Percentiles rank a stretch among this genome's conserved stretches.
Evolutionary conservation across 164 flowering plant species (phyloP).

Genomic region (Stephania yunnanensis): DNA sequence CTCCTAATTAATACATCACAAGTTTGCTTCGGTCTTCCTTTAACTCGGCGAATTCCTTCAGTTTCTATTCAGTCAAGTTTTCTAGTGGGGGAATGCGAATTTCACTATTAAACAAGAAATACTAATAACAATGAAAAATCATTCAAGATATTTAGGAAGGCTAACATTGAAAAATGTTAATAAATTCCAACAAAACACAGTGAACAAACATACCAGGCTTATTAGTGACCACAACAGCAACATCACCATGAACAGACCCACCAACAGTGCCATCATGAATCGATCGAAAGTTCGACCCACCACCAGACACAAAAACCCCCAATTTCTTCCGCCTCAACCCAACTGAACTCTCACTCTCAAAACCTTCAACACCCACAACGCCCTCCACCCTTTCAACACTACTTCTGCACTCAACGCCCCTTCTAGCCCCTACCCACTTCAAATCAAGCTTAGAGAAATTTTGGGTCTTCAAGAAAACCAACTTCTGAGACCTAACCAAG

Average conservation of each 20-base stretch:
- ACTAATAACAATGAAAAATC: no score
- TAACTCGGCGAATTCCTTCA: no score
- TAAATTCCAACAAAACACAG: neutral
- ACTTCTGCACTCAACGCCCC: slow-evolving; percentile 19
- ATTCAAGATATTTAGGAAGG: no score
- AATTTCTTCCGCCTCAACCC: slow-evolving; percentile 42
- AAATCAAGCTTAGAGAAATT: slow-evolving; percentile 7
- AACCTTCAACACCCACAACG: slow-evolving; percentile 4
- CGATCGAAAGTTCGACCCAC: slow-evolving; percentile 80
- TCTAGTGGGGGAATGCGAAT: no score
- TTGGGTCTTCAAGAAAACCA: slow-evolving; percentile 19
- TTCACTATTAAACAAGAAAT: no score
- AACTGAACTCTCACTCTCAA: slow-evolving; percentile 9
- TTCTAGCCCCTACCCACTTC: slow-evolving; percentile 9
- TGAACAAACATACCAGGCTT: slow-evolving; percentile 39
- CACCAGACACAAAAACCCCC: slow-evolving; percentile 91
- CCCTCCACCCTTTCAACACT: slow-evolving; percentile 15
- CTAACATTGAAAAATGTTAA: no score
- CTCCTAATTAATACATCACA: no score
- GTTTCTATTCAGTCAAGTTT: no score
- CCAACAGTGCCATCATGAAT: slow-evolving; percentile 48
- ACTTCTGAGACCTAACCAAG: slow-evolving; percentile 6
- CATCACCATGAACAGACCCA: slow-evolving; percentile 54
- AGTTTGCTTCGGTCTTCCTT: no score
- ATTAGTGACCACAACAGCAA: slow-evolving; percentile 67